Evolutionary conservation across 441 rosid species (phyloP).

Genomic region (Eutrema salsugineum): DNA sequence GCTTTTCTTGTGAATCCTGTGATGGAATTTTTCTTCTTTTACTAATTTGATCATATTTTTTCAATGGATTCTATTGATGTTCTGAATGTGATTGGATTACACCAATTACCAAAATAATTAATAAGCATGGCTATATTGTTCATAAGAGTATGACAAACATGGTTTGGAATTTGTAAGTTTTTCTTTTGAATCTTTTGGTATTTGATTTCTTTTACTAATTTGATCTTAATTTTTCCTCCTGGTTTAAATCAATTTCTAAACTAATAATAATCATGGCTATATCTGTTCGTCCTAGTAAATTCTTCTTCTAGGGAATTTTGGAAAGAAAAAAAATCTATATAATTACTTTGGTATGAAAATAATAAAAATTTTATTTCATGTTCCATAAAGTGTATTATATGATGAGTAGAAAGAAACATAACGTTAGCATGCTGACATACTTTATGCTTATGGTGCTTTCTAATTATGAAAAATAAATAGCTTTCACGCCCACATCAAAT

Average conservation of each 20-base stretch:
- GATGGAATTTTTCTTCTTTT: not conserved
- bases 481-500: not conserved
- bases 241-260: not conserved
- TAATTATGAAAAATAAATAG: not conserved
- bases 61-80: conserved; percentile 4
- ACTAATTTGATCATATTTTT: not conserved
- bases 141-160: not conserved
- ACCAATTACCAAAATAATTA: not conserved
- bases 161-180: not conserved
- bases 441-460: conserved; percentile 8
- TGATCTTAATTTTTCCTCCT: not conserved
- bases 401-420: not conserved
- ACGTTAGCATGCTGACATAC: conserved; percentile 18
- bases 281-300: not conserved
- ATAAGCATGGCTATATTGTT: not conserved
- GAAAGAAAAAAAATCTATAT: not conserved
- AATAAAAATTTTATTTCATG: not conserved
- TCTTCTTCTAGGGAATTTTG: too few relatives aligned
- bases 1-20: conserved; percentile 18
- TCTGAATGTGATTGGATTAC: not conserved
- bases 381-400: not conserved
- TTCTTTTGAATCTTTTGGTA: not conserved
- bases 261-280: too few relatives aligned
- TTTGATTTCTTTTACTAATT: not conserved
- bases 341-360: not conserved